phyloP scores from a whole-genome alignment of 371 early-diverging fungal genomes.

The Apophysomyces sp. region DNA sequence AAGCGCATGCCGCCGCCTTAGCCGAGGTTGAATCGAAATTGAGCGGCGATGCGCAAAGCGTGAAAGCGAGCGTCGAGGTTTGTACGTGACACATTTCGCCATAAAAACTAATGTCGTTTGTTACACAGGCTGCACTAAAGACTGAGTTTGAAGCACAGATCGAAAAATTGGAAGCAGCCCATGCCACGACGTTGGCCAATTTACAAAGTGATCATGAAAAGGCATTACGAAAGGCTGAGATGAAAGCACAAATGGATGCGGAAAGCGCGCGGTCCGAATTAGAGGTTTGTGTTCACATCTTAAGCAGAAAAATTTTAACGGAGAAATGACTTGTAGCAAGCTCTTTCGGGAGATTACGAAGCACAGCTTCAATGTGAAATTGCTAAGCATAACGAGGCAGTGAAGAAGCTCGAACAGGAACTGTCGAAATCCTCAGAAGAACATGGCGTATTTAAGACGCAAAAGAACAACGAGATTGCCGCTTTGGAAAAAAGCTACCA shows the following conservation, averaged over 20 bases:
- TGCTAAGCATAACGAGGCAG: background rate
- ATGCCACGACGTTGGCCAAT: background rate
- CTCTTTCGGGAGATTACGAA: constrained; percentile 14
- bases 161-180: background rate
- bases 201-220: constrained; percentile 9
- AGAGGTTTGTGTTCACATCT: background rate
- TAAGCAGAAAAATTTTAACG: background rate
- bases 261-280: constrained; percentile 9
- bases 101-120: background rate
- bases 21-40: constrained; percentile 15
- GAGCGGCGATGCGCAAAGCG: constrained; percentile 1
- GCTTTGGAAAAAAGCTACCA: constrained; percentile 12
- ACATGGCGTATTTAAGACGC: background rate
- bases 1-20: constrained; percentile 10
- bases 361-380: constrained; percentile 9
- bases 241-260: background rate
- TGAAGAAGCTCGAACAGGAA: constrained; percentile 4
- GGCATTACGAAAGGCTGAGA: constrained; percentile 4
- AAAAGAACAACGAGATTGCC: background rate
- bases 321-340: background rate
- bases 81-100: background rate
- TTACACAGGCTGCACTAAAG: background rate
- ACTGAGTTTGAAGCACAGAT: constrained; percentile 9
- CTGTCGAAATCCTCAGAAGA: background rate
- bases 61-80: constrained; percentile 1